Evolutionary conservation across 805 yeast genomes (phyloP), one percentile per base, ranked within the genome.

Genomic region (Kodamaea nitidulidarum): DNA sequence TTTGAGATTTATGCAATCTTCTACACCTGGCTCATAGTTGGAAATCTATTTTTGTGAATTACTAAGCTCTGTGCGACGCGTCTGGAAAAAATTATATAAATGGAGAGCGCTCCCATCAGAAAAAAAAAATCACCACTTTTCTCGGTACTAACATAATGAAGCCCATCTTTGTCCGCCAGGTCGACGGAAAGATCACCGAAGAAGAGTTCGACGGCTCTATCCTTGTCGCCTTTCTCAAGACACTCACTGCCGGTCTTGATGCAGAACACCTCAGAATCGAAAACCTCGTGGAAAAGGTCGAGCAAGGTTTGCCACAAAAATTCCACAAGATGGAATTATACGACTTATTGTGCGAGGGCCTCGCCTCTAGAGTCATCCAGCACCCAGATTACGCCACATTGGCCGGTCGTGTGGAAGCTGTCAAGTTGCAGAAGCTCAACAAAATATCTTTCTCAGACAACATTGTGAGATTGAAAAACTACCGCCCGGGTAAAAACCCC

Each of bases 351-450:
- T 54, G 63, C 12, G 73, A 67, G 42, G 45, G 57, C 14, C 40
- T 65, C 32, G 72, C 73, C 1, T 46, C 60, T 15, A 54, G 55
- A 39, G 58, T 55, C 7, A 56, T 58, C 2, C 43, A 50, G 29
- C 69, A 67, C 41, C 71, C 71, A 1, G 66, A 61, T 35, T 60
- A 52, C 40, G 48, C 70, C 4, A 34, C 52, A 2, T 48, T 66
- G 36, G 71, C 72, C 0, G 73, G 70, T 1, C 45, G 70, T 32
- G 51, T 67, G 1, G 67, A 56, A 37, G 65, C 67, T 1, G 34
- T 32, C n/a, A 55, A 55, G 26, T 35, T 67, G 29, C 63, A 55
- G 33, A 43, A 47, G 31, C 30, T 36, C 15, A 49, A 54, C 8
- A 32, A 41, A 6, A 32, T 39, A 2, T 35, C 52, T 12, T 67